Evolutionary conservation across 306 rosid species (phyloP).

Genomic region (Pyrus bretschneideri): DNA sequence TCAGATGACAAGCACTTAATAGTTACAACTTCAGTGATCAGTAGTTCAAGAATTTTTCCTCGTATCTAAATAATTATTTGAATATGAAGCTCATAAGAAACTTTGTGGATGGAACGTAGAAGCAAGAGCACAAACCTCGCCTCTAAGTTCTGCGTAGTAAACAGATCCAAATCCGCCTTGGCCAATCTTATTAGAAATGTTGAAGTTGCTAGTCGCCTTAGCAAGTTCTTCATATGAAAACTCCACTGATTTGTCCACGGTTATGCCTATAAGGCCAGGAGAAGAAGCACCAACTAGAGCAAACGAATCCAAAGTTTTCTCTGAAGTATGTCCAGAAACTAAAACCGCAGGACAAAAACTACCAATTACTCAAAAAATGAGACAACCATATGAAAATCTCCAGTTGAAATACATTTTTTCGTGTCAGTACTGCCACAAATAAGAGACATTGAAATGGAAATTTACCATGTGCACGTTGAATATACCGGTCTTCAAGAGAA

Average conservation of each 20-base stretch:
- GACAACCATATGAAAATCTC: neutral
- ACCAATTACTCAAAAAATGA: neutral
- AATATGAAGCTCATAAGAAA: neutral
- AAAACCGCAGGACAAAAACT: neutral
- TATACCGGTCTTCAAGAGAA: conserved; percentile 19
- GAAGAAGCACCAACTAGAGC: conserved; percentile 18
- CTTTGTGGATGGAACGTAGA: neutral
- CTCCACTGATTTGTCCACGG: conserved; percentile 70
- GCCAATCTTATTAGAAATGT: conserved; percentile 46
- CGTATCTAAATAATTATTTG: neutral
- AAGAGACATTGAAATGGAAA: neutral
- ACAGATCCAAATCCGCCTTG: conserved; percentile 77
- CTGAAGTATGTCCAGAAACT: conserved; percentile 39
- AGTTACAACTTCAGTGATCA: neutral
- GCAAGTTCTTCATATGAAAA: conserved; percentile 70
- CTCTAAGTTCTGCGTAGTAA: conserved; percentile 59
- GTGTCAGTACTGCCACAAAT: neutral
- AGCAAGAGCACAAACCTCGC: conserved; percentile 45
- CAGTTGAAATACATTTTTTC: neutral
- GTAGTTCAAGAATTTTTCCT: neutral
- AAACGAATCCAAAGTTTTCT: conserved; percentile 33
- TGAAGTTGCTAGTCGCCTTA: conserved; percentile 52
- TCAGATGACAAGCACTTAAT: neutral
- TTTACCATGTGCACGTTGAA: conserved; percentile 30
- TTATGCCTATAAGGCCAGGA: conserved; percentile 43